Evolutionary conservation across 768 basidiomycete species (phyloP).

Genomic region (Calocybe gangraenosa): DNA sequence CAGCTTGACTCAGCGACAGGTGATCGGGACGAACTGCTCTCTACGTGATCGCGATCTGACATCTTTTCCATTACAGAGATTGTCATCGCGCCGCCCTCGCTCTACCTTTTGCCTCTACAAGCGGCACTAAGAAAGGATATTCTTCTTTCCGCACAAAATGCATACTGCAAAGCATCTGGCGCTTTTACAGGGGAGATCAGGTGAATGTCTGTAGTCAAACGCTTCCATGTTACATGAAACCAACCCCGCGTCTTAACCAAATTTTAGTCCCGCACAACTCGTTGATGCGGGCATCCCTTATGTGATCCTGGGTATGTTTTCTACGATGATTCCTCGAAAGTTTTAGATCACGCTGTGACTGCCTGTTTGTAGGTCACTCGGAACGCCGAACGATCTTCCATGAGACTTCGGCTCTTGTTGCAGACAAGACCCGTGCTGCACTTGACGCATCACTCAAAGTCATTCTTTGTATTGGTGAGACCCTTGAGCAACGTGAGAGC

Average conservation of each 20-base stretch:
- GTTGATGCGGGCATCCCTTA: conserved; percentile 83
- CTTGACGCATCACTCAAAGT: conserved; percentile 73
- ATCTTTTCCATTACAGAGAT: conserved; percentile 57
- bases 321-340: not conserved
- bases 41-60: conserved; percentile 16
- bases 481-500: conserved; percentile 80
- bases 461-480: conserved; percentile 96
- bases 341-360: not conserved
- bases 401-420: conserved; percentile 81
- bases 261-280: conserved; percentile 71
- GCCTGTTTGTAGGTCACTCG: conserved; percentile 63
- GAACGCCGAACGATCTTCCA: conserved; percentile 93
- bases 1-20: conserved; percentile 75
- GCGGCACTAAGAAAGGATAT: conserved; percentile 60
- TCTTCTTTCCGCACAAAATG: conserved; percentile 88
- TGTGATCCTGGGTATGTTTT: conserved; percentile 76
- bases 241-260: not conserved
- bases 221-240: not conserved
- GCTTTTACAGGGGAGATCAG: conserved; percentile 98
- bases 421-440: conserved; percentile 82
- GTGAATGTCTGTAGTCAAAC: conserved; percentile 30
- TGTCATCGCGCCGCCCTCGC: conserved; percentile 84
- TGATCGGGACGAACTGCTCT: conserved; percentile 25
- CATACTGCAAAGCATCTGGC: conserved; percentile 76
- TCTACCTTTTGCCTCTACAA: conserved; percentile 80